Evolutionary conservation across 495 filamentous ascomycete species (phyloP), one percentile per base, ranked within the genome.

Genomic region (Tuber brumale): DNA sequence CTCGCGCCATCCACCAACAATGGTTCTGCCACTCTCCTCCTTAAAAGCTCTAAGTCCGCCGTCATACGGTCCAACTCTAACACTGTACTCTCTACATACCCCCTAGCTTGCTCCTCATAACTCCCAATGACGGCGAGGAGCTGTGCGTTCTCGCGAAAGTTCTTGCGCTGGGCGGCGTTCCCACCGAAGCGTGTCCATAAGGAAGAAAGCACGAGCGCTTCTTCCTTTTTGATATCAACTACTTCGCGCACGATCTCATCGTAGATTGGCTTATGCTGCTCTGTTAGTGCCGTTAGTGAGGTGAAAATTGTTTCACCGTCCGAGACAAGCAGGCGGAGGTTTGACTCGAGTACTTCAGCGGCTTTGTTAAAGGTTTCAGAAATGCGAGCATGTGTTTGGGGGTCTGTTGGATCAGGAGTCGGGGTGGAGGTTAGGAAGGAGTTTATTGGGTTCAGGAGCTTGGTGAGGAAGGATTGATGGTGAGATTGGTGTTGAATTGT

Each of bases 231-330:
- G 46, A 83, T 83, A 44, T 83, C 82, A 21, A 83, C 79, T 12
- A 83, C 82, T 72, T 83, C 82, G 45, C 82, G 82, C 23, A 83
- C 79, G 16, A 83, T 83, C 70, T 83, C 82, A 21, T 83, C 81
- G 27, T 83, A 83, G 35, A 83, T 83, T 10, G 82, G 82, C 23
- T 81, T 83, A 70, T 83, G 82, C 43, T 83, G 82, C 43, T 81
- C 82, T 1, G 82, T 77, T 19, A 83, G 81, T 48, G 76, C 79
- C 12, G 77, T 81, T 18, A 83, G 75, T 1, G 82, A 83, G 19
- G 79, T 46, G 61, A 82, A 79, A 41, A 83, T 83, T 12, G 77
- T 83, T 31, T 83, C 76, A 16, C 82, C 82, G 18, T 83, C 79
- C 23, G 81, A 77, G 73, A 83, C 81, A 19, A 83, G 82, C 31